These are phyloP conservation scores for Halteria grandinella DNA, from an alignment of 73 alveolate genomes.

Conservation along the genomic window DNA sequence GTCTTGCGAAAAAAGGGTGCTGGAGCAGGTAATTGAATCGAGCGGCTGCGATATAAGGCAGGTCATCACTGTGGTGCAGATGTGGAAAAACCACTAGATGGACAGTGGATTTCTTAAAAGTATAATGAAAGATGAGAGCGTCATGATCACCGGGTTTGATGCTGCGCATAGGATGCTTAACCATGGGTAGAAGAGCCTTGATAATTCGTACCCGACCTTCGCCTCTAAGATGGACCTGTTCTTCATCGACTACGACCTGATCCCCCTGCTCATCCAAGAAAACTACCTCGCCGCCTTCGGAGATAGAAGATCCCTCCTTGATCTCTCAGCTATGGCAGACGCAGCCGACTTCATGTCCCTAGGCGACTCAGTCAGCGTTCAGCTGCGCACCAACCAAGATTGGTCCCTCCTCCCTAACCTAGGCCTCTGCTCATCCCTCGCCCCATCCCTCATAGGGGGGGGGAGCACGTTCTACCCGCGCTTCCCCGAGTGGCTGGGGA, in stretches of 20 bases:
- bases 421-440: slow-evolving; percentile 76
- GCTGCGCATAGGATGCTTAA: slow-evolving; percentile 90
- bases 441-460: slow-evolving; percentile 64
- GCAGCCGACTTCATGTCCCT: slow-evolving; percentile 81
- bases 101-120: slow-evolving; percentile 60
- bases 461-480: slow-evolving; percentile 73
- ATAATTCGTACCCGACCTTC: slow-evolving; percentile 65
- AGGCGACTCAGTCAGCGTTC: slow-evolving; percentile 73
- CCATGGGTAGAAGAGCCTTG: slow-evolving; percentile 37
- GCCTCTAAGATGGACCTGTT: slow-evolving; percentile 89
- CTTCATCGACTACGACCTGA: slow-evolving; percentile 95
- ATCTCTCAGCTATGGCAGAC: slow-evolving; percentile 60
- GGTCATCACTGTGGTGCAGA: slow-evolving; percentile 83
- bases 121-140: slow-evolving; percentile 84
- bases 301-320: slow-evolving; percentile 49
- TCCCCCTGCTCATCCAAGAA: slow-evolving; percentile 93
- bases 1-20: slow-evolving; percentile 75
- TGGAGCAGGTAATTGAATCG: slow-evolving; percentile 83
- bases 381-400: slow-evolving; percentile 71
- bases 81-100: slow-evolving; percentile 75
- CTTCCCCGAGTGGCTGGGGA: slow-evolving; percentile 96
- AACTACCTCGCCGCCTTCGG: slow-evolving; percentile 87
- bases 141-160: slow-evolving; percentile 90
- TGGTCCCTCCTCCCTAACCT: slow-evolving; percentile 85
- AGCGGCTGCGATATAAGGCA: slow-evolving; percentile 94